Percentiles rank a stretch among this genome's conserved stretches.
Evolutionary conservation across 2,329 filamentous ascomycete genomes (phyloP).

Genomic region (Cercospora nicotianae): DNA sequence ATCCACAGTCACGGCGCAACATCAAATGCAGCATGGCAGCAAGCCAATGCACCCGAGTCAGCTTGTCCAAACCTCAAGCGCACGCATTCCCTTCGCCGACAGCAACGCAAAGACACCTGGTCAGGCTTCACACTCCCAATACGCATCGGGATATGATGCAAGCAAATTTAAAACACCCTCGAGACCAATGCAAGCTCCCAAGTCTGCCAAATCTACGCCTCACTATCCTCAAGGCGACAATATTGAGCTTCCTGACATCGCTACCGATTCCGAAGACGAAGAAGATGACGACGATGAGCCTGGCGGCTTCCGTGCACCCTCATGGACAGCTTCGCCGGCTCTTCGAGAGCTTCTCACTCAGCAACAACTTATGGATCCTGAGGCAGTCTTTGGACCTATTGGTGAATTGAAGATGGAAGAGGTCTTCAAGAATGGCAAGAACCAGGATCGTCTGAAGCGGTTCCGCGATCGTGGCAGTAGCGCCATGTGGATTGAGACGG

Average conservation of each 20-base stretch:
- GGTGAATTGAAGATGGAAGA: conserved; percentile 92
- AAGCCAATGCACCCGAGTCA: conserved; percentile 65
- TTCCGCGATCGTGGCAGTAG: conserved; percentile 90
- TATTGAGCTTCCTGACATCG: conserved; percentile 91
- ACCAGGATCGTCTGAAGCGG: conserved; percentile 79
- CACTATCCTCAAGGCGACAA: conserved; percentile 85
- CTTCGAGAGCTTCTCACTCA: conserved; percentile 71
- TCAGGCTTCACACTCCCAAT: conserved; percentile 38
- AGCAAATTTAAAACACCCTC: conserved; percentile 67
- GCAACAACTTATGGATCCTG: conserved; percentile 84
- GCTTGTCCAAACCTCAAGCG: conserved; percentile 84
- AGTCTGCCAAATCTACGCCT: conserved; percentile 72
- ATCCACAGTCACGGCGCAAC: conserved; percentile 65
- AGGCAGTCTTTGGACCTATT: conserved; percentile 84
- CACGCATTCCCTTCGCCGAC: conserved; percentile 85
- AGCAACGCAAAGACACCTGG: conserved; percentile 58
- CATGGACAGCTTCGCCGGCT: conserved; percentile 87
- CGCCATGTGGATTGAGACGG: conserved; percentile 80
- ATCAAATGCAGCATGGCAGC: conserved; percentile 60
- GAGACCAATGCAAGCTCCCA: conserved; percentile 51
- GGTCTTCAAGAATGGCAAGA: conserved; percentile 74
- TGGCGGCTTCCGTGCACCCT: conserved; percentile 63
- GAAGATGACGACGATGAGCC: conserved; percentile 58
- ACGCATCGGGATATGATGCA: conserved; percentile 13
- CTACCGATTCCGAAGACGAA: conserved; percentile 90